A percentile compares a stretch with the other conserved stretches of the same genome.
phyloP scores from a whole-genome alignment of 2,329 filamentous ascomycete genomes.

The Nothopassalora personata region DNA sequence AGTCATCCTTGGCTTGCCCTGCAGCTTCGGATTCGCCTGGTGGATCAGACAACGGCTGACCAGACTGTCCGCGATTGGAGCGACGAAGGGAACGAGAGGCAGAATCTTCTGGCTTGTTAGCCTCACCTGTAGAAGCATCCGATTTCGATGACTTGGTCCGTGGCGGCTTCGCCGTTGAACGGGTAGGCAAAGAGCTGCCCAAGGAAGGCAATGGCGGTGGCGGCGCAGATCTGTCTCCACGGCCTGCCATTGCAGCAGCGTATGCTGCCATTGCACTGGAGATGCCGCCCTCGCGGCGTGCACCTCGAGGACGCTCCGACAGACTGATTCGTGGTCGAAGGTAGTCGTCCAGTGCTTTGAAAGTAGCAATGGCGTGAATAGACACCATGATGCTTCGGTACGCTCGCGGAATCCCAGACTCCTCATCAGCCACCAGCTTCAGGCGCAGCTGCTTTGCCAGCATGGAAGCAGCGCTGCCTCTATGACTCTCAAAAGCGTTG shows the following conservation, averaged over 20 bases:
- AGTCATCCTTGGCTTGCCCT: slow-evolving; percentile 44
- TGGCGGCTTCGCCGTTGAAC: slow-evolving; percentile 19
- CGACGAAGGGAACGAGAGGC: slow-evolving; percentile 24
- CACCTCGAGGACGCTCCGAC: slow-evolving; percentile 61
- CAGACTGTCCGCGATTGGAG: slow-evolving; percentile 30
- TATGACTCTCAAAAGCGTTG: slow-evolving; percentile 81
- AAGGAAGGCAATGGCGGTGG: slow-evolving; percentile 32
- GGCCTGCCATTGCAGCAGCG: slow-evolving; percentile 65
- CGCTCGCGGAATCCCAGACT: slow-evolving; percentile 78
- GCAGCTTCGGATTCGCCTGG: slow-evolving; percentile 41
- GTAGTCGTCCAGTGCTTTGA: slow-evolving; percentile 95
- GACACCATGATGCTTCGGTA: slow-evolving; percentile 97
- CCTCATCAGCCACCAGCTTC: slow-evolving; percentile 81
- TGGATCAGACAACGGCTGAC: slow-evolving; percentile 22
- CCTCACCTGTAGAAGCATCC: slow-evolving; percentile 13
- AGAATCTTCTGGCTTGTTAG: slow-evolving; percentile 19
- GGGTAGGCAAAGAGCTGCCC: slow-evolving; percentile 26
- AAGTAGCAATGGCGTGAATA: slow-evolving; percentile 96
- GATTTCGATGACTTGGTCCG: slow-evolving; percentile 23
- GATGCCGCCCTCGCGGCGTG: slow-evolving; percentile 57
- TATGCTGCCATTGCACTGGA: slow-evolving; percentile 69
- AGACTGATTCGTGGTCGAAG: slow-evolving; percentile 81
- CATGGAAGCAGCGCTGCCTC: slow-evolving; percentile 91
- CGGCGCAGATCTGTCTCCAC: slow-evolving; percentile 26
- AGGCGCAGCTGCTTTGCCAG: slow-evolving; percentile 90